Evolutionary conservation across 306 rosid genomes (phyloP).

Genomic region (Fragaria ananassa): DNA sequence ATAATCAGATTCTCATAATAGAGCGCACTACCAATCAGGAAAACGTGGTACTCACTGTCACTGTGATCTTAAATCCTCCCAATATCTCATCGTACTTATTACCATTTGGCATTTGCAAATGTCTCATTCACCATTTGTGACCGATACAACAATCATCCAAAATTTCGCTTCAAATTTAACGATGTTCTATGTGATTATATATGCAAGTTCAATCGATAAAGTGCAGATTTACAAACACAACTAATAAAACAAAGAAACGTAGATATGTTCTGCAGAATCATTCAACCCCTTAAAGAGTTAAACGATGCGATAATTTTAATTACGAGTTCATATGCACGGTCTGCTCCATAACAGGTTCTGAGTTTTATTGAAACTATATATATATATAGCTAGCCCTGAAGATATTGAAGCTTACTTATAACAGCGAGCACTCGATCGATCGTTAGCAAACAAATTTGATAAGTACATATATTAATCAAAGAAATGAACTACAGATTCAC

Average conservation of each 20-base stretch:
- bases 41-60: not conserved
- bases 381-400: not conserved
- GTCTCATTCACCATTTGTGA: not conserved
- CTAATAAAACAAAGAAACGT: not conserved
- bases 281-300: too few relatives aligned
- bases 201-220: not conserved
- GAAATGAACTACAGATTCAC: not conserved
- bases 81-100: not conserved
- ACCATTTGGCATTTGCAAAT: not conserved
- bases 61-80: not conserved
- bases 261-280: too few relatives aligned
- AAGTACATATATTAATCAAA: too few relatives aligned
- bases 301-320: not conserved
- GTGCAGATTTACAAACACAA: not conserved
- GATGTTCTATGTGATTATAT: not conserved
- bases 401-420: not conserved
- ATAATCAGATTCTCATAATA: not conserved
- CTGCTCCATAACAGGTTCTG: not conserved
- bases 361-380: not conserved
- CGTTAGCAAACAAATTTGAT: not conserved
- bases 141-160: not conserved
- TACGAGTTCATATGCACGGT: not conserved
- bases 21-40: not conserved
- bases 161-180: not conserved
- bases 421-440: not conserved